Evolutionary conservation across 2,329 filamentous ascomycete genomes (phyloP).

Genomic region (Scleromitrula shiraiana): DNA sequence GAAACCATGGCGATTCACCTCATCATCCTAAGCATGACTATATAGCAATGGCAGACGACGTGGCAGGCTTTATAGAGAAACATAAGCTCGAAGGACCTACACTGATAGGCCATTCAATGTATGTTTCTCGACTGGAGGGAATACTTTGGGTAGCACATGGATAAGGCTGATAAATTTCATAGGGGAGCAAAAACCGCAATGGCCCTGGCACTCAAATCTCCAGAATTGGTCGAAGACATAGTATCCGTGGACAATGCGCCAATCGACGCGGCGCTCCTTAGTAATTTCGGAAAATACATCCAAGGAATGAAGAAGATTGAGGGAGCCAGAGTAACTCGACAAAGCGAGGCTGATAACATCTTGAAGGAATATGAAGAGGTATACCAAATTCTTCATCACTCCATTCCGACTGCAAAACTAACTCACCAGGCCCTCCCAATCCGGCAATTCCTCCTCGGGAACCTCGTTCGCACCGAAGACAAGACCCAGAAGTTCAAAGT

Average conservation of each 20-base stretch:
- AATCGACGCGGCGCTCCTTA: constrained; percentile 66
- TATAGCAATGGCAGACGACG: constrained; percentile 70
- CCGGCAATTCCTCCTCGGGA: constrained; percentile 86
- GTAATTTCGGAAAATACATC: constrained; percentile 72
- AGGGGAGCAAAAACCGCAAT: constrained; percentile 92
- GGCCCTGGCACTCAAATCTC: constrained; percentile 68
- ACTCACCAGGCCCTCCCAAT: constrained; percentile 50
- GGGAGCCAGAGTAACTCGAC: constrained; percentile 54
- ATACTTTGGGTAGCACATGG: not conserved
- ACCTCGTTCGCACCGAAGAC: constrained; percentile 53
- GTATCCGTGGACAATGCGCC: constrained; percentile 90
- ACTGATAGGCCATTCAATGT: constrained; percentile 93
- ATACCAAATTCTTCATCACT: constrained; percentile 7
- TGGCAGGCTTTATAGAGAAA: constrained; percentile 67
- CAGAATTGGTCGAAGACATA: constrained; percentile 59
- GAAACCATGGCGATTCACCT: constrained; percentile 88
- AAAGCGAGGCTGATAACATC: constrained; percentile 73
- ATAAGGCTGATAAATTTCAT: constrained; percentile 9
- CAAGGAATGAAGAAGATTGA: constrained; percentile 80
- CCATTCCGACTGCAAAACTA: not conserved
- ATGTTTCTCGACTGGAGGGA: constrained; percentile 24
- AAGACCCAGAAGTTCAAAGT: constrained; percentile 66
- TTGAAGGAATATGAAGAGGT: constrained; percentile 66
- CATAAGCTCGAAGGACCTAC: constrained; percentile 64
- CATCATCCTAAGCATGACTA: constrained; percentile 75